Evolutionary conservation across 2,329 filamentous ascomycete genomes (phyloP), one percentile per base, ranked within the genome.

Genomic region (Colletotrichum eleusines): DNA sequence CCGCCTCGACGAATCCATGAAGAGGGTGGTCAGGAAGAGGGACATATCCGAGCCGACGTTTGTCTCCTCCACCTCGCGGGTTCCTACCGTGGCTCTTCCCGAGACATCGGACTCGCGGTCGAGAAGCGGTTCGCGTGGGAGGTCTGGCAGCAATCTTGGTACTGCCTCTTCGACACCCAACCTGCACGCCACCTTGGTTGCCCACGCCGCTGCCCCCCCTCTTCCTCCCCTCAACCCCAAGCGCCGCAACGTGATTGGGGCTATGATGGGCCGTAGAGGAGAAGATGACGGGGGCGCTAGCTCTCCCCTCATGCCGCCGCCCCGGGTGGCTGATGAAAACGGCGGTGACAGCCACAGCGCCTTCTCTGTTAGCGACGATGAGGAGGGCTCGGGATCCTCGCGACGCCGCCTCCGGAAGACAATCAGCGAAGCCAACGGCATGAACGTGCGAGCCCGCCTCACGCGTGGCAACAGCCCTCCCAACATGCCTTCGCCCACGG

Each of bases 221-320:
- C 69, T 90, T 44, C 88, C 88, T 2, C 87, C 88, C 1, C 87
- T 90, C 76, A 90, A 90, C 75, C 88, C 88, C 35, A 83, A 86
- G 59, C 84, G 88, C 12, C 84, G 86, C 63, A 84, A 83, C 12
- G n/a, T n/a, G n/a, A n/a, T n/a, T n/a, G n/a, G n/a, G n/a, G n/a
- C n/a, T n/a, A 77, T 82, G 26, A 74, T 78, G 48, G 79, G 80
- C 23, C 78, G 79, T 23, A 77, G 76, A 16, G 79, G 78, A 6
- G 81, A 83, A 14, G 79, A 80, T 38, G 68, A 65, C 53, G 77
- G 67, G 74, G 77, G 75, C 54, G 75, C 78, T 31, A 78, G 78
- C 53, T 75, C 77, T 7, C 78, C 81, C 3, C 75, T 78, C 31
- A 70, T 80, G 28, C 78, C 75, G 20, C 68, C 67, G 6, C 72